Base-by-base conservation (phyloP, 1,139 yeast genomes). In the Kazachstania sp. region DNA sequence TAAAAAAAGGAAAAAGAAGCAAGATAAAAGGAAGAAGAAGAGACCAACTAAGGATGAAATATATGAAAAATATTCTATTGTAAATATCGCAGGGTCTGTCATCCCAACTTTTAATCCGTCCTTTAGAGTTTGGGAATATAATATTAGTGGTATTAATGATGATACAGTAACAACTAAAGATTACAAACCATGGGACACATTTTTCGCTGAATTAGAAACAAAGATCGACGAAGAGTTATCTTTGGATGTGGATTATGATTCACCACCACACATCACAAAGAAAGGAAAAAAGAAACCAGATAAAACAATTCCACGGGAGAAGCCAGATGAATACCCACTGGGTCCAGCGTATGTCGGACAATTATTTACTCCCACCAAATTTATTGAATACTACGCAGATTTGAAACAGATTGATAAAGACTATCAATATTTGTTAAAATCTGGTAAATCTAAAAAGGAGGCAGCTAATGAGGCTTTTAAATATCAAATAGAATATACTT, bases 61-160 rank as follows among this genome's bases (percentile, higher is more conserved):
- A 42, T 71, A 73, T 28, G 84, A 82, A 54, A 69, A 90, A 43
- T 86, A 84, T 58, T 72, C 86, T 1, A 70, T 86, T 47, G 81
- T 83, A 0, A 84, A 81, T 58, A 79, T 86, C 19, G 73, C 81
- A 2, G 81, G 90, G 0, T 82, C 90, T 50, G 78, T 86, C n/a
- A 78, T 86, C 5, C 95, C 95, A 2, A 86, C 95, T 0, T 86
- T 81, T 66, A 84, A 84, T 55, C 90, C 95, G 3, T 86, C 90
- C 1, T 62, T 86, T 49, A 70, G 95, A 52, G 81, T 86, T 1
- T 86, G 94, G 92, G 95, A 86, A 61, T 86, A 86, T 61, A 86
- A 86, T 60, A 75, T 77, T 42, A 76, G 86, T 0, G 82, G 72
- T 1, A 58, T 81, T 41, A 69, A 64, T 6, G 56, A 60, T 5